A percentile compares a stretch with the other conserved stretches of the same genome.
Evolutionary conservation across 202 grass and related monocot genomes (phyloP).

Genomic region (Panicum virgatum): DNA sequence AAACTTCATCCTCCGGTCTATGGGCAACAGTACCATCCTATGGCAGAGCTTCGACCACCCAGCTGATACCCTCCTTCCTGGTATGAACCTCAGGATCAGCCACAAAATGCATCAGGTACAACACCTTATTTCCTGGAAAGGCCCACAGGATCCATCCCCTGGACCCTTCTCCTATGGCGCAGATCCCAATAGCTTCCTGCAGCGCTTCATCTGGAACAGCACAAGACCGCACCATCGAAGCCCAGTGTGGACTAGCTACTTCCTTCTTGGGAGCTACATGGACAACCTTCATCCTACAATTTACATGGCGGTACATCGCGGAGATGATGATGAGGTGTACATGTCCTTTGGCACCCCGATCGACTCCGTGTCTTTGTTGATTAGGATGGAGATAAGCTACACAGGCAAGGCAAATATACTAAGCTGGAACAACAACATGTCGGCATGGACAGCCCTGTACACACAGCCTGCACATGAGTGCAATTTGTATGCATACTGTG

Average conservation of each 20-base stretch:
- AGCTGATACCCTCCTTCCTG: conserved; percentile 47
- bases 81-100: conserved; percentile 55
- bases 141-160: conserved; percentile 44
- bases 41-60: conserved; percentile 83
- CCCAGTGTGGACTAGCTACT: conserved; percentile 34
- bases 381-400: conserved; percentile 27
- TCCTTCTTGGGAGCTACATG: conserved; percentile 41
- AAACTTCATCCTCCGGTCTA: conserved; percentile 55
- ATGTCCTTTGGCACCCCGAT: conserved; percentile 27
- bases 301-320: conserved; percentile 32
- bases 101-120: conserved; percentile 34
- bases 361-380: neutral
- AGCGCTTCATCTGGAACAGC: conserved; percentile 49
- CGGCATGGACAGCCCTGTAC: conserved; percentile 12
- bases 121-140: conserved; percentile 50
- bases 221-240: conserved; percentile 44
- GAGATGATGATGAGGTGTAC: conserved; percentile 21
- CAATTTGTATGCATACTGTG: conserved; percentile 34
- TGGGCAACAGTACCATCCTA: neutral
- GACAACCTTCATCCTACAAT: conserved; percentile 18
- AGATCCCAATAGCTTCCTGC: conserved; percentile 39
- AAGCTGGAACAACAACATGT: conserved; percentile 25
- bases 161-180: conserved; percentile 48
- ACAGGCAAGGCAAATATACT: conserved; percentile 25
- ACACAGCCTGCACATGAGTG: conserved; percentile 23